Conservation (phyloP, 2,329 filamentous ascomycete genomes). For the Aspergillus sp. region DNA sequence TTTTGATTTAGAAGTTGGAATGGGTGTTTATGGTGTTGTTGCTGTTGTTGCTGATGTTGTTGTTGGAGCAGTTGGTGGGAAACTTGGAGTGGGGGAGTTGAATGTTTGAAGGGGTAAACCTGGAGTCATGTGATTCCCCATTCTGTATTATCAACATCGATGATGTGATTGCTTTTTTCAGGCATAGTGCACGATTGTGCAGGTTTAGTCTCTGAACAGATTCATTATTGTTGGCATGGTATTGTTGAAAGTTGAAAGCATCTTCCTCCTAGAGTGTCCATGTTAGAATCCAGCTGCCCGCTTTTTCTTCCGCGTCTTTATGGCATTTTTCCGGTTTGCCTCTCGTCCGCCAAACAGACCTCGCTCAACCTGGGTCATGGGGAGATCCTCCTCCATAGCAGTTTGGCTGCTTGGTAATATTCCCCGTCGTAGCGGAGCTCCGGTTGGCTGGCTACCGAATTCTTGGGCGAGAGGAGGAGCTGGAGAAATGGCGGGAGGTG, state of each 20-base stretch:
- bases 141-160: background rate
- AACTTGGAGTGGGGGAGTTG: background rate
- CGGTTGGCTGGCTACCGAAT: slow-evolving; percentile 27
- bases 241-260: too few relatives aligned
- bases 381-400: slow-evolving; percentile 21
- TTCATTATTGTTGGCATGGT: too few relatives aligned
- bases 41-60: background rate
- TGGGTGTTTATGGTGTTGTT: background rate
- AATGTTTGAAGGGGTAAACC: too few relatives aligned
- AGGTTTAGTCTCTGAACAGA: too few relatives aligned
- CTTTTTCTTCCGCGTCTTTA: slow-evolving; percentile 32
- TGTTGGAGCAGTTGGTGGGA: background rate
- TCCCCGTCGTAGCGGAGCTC: slow-evolving; percentile 10
- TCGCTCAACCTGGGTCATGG: slow-evolving; percentile 36
- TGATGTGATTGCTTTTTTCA: background rate
- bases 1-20: slow-evolving; percentile 31
- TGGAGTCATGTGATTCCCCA: background rate
- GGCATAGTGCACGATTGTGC: background rate
- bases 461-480: slow-evolving; percentile 15
- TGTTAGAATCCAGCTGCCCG: slow-evolving; percentile 34
- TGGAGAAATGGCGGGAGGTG: slow-evolving; percentile 17
- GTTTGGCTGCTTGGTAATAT: slow-evolving; percentile 27
- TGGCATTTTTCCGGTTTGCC: slow-evolving; percentile 16
- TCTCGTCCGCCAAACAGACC: slow-evolving; percentile 32
- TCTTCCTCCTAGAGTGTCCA: too few relatives aligned